Percentiles rank a stretch among this genome's conserved stretches.
phyloP scores from a whole-genome alignment of 805 yeast genomes.

The Ogataea henricii region DNA sequence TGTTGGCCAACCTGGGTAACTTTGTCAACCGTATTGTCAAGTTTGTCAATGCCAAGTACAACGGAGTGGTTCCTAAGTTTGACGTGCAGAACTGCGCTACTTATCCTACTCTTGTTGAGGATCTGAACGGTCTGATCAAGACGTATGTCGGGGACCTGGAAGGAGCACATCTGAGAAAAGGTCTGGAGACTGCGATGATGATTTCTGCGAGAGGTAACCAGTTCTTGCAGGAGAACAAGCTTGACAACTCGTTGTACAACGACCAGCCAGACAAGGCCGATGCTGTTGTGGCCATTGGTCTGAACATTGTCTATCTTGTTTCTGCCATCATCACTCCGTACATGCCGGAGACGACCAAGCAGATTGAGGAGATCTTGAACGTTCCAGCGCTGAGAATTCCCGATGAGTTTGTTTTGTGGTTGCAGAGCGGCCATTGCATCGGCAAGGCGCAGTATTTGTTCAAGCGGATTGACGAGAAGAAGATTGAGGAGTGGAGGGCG shows the following conservation, averaged over 20 bases:
- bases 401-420: slow-evolving; percentile 66
- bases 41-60: slow-evolving; percentile 86
- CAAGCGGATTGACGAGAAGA: slow-evolving; percentile 86
- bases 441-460: slow-evolving; percentile 91
- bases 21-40: slow-evolving; percentile 92
- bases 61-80: slow-evolving; percentile 81
- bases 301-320: slow-evolving; percentile 85
- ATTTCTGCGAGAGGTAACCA: slow-evolving; percentile 91
- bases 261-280: slow-evolving; percentile 79
- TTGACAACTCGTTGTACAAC: slow-evolving; percentile 82
- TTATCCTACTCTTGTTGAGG: slow-evolving; percentile 49
- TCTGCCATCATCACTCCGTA: slow-evolving; percentile 82
- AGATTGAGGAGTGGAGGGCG: slow-evolving; percentile 82
- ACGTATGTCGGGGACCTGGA: slow-evolving; percentile 75
- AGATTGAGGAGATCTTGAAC: slow-evolving; percentile 76
- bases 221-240: slow-evolving; percentile 93
- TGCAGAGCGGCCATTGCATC: slow-evolving; percentile 81
- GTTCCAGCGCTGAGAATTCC: slow-evolving; percentile 80
- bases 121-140: slow-evolving; percentile 61
- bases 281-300: slow-evolving; percentile 89
- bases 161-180: slow-evolving; percentile 77
- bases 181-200: slow-evolving; percentile 89
- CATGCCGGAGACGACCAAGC: slow-evolving; percentile 80
- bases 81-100: slow-evolving; percentile 49
- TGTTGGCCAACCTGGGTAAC: slow-evolving; percentile 95